Evolutionary conservation across 805 yeast genomes (phyloP), one percentile per base, ranked within the genome.

Genomic region (Ogataea methanolica): DNA sequence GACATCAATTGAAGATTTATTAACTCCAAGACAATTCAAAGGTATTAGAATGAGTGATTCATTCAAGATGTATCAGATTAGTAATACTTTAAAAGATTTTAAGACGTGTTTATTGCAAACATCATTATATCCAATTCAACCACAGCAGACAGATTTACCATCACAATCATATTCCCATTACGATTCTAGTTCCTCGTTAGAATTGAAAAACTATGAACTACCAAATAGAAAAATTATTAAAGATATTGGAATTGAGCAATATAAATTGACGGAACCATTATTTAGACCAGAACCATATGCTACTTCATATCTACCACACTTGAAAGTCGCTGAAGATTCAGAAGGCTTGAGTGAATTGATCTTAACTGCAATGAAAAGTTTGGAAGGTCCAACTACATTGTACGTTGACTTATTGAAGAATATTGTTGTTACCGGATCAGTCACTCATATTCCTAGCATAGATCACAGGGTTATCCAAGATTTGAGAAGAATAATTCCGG

Each of bases 341-440:
- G 70, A 78, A 45, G 82, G 82, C 9, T 54, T 78, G 35, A 65
- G 73, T 15, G 76, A 74, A 45, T 60, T 75, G 47, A 65, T 79
- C 14, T 67, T 74, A 49, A 69, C 69, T 22, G 63, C 78, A 37
- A 64, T 78, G 51, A 69, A 70, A 58, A 69, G 71, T 51, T 65
- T 77, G 16, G 81, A 76, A 49, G 72, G 73, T 3, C 57, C 70
- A 0, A 70, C 69, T n/a, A 67, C 69, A 9, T 56, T 69, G 16
- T 74, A 74, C 47, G 59, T 63, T 31, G 68, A 67, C 33, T 55
- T 75, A 39, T 53, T 76, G 19, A 72, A 70, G 37, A 73, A 74
- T 54, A 71, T 83, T 17, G 75, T 84, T 36, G 69, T 83, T 40
- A 79, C 83, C 3, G 90, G 90, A 19, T 82, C 84, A 1, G 62